Percentiles rank a stretch among this genome's conserved stretches.
Evolutionary conservation across 2,329 filamentous ascomycete genomes (phyloP).

Genomic region (Alternaria sp.): DNA sequence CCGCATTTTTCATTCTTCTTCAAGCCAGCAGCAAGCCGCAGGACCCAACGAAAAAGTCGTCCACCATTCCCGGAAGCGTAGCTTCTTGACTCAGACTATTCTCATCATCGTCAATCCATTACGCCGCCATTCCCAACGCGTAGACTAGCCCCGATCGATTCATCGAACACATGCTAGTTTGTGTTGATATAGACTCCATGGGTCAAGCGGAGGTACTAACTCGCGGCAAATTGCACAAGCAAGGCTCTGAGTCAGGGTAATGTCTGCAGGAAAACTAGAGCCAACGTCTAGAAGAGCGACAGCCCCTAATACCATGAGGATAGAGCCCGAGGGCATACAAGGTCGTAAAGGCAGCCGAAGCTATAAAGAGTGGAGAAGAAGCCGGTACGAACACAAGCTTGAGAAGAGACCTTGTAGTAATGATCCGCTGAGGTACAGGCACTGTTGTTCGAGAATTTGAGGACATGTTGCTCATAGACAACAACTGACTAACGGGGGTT

Average conservation of each 20-base stretch:
- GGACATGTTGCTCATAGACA: too few relatives aligned
- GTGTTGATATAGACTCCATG: not conserved
- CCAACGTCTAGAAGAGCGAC: too few relatives aligned
- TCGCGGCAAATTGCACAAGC: not conserved
- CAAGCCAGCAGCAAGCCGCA: not conserved
- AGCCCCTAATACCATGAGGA: too few relatives aligned
- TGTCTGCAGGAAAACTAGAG: not conserved
- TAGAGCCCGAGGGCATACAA: too few relatives aligned
- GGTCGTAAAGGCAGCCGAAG: too few relatives aligned
- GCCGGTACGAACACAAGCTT: too few relatives aligned
- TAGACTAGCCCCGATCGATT: not conserved
- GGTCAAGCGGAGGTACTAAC: not conserved
- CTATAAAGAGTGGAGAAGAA: too few relatives aligned
- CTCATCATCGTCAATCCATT: not conserved
- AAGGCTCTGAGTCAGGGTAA: not conserved
- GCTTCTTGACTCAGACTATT: not conserved
- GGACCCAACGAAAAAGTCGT: not conserved
- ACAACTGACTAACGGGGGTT: too few relatives aligned
- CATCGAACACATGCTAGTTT: not conserved
- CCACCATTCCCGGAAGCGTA: not conserved
- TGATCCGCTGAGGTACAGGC: too few relatives aligned
- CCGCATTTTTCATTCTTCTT: not conserved
- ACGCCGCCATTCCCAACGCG: not conserved
- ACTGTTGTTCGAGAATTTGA: too few relatives aligned
- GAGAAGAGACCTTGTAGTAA: too few relatives aligned